These are phyloP conservation scores for Clonostachys solani DNA, from an alignment of 2,329 filamentous ascomycete species.

Conservation along the genomic window DNA sequence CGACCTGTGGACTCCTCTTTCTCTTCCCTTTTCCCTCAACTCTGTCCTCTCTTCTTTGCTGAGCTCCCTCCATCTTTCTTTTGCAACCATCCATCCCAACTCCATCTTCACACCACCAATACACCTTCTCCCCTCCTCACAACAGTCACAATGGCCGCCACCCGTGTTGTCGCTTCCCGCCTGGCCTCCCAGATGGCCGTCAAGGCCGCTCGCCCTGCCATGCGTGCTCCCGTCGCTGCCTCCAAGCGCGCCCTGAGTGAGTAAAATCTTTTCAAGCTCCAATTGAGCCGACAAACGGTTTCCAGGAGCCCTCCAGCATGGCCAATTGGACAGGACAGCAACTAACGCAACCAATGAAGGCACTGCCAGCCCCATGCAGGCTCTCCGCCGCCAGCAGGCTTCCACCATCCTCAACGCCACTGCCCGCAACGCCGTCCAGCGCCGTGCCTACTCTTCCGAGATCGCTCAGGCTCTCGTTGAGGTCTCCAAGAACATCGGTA, in stretches of 20 bases:
- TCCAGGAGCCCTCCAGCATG: not conserved
- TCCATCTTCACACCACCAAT: conserved; percentile 10
- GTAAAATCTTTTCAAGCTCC: conserved; percentile 26
- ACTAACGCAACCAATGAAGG: conserved; percentile 23
- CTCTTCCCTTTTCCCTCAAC: conserved; percentile 25
- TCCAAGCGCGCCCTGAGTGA: conserved; percentile 77
- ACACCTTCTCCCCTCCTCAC: conserved; percentile 23
- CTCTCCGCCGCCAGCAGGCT: conserved; percentile 71
- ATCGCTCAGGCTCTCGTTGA: conserved; percentile 85
- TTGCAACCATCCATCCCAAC: conserved; percentile 25
- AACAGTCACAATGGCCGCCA: conserved; percentile 74
- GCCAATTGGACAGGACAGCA: conserved; percentile 1
- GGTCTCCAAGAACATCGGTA: conserved; percentile 87
- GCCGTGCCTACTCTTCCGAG: conserved; percentile 82
- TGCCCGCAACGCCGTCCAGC: conserved; percentile 59
- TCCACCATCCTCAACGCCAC: conserved; percentile 63
- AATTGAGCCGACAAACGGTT: conserved; percentile 17
- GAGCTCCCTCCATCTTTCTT: conserved; percentile 22
- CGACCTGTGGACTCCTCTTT: conserved; percentile 29
- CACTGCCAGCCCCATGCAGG: conserved; percentile 63
- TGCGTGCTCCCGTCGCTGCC: conserved; percentile 59
- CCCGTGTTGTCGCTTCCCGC: conserved; percentile 73
- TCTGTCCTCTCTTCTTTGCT: conserved; percentile 18
- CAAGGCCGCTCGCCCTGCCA: conserved; percentile 75
- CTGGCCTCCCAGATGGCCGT: conserved; percentile 72